Conservation (phyloP, 805 yeast genomes). For the Kuraishia cidri region DNA sequence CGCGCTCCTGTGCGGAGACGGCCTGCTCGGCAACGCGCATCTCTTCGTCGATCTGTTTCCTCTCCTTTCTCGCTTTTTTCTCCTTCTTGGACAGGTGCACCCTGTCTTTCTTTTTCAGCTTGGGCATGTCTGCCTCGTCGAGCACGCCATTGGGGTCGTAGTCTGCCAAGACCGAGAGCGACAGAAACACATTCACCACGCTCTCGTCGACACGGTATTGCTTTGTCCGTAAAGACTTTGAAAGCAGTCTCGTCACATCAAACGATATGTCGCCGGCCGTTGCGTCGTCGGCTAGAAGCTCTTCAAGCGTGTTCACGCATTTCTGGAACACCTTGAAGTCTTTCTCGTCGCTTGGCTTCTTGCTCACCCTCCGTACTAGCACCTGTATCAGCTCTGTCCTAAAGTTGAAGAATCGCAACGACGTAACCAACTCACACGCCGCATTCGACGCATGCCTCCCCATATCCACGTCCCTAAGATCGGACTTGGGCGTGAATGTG, state of each 20-base stretch:
- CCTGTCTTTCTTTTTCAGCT: conserved; percentile 76
- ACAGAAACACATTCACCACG: conserved; percentile 63
- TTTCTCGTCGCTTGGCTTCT: conserved; percentile 41
- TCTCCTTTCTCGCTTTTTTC: conserved; percentile 78
- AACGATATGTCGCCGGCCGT: conserved; percentile 73
- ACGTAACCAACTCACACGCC: conserved; percentile 64
- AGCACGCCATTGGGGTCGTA: conserved; percentile 58
- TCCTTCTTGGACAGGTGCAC: conserved; percentile 89
- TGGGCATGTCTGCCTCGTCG: conserved; percentile 34
- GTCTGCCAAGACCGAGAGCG: conserved; percentile 57
- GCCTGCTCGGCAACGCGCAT: conserved; percentile 80
- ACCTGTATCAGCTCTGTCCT: conserved; percentile 66
- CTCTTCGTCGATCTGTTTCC: conserved; percentile 83
- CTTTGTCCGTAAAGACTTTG: conserved; percentile 65
- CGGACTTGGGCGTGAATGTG: conserved; percentile 14
- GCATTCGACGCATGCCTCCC: conserved; percentile 64
- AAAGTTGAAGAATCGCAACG: conserved; percentile 73
- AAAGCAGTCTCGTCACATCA: conserved; percentile 60
- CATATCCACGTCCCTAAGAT: conserved; percentile 25
- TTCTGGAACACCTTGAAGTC: conserved; percentile 42
- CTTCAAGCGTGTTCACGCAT: conserved; percentile 59
- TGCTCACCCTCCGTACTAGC: conserved; percentile 56
- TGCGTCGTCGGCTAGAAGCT: conserved; percentile 65
- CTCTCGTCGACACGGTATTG: conserved; percentile 78
- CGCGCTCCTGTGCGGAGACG: conserved; percentile 82